Conservation (phyloP, 192 early-diverging fungal species). For the Coemansia sp. region DNA sequence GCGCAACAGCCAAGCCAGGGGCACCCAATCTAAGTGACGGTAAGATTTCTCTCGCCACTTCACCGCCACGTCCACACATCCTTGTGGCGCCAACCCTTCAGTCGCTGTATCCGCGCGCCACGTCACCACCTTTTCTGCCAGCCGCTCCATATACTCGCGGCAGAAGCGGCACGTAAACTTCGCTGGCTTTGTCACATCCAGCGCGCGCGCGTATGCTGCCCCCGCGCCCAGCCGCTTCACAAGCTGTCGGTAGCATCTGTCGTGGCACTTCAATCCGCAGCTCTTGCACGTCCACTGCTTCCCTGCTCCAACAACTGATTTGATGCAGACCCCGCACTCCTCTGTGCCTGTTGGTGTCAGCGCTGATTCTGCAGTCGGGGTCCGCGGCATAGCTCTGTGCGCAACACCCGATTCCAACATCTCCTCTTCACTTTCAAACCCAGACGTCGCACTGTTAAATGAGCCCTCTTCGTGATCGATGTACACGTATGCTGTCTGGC, state of each 20-base stretch:
- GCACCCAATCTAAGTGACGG: constrained; percentile 43
- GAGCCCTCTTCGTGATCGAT: constrained; percentile 18
- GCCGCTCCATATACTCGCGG: constrained; percentile 1
- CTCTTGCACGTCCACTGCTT: constrained; percentile 1
- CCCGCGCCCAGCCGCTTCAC: constrained; percentile 3
- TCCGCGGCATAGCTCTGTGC: not conserved
- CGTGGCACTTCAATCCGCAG: constrained; percentile 20
- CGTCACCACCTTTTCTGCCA: constrained; percentile 14
- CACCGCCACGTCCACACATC: constrained; percentile 20
- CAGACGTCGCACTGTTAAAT: not conserved
- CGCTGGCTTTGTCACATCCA: not conserved
- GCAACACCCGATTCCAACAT: not conserved
- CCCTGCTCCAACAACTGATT: not conserved
- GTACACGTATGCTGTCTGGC: not conserved
- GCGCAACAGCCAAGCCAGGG: constrained; percentile 24
- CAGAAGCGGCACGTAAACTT: constrained; percentile 25
- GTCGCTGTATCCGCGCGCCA: constrained; percentile 12
- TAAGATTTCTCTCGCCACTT: constrained; percentile 34
- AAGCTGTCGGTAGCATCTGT: constrained; percentile 9
- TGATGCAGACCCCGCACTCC: constrained; percentile 10
- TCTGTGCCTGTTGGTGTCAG: not conserved
- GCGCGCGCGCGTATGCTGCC: not conserved
- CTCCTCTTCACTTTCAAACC: not conserved
- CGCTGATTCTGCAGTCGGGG: not conserved
- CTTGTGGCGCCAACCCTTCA: not conserved